Evolutionary conservation across 495 filamentous ascomycete genomes (phyloP).

Genomic region (Eremomyces bilateralis): DNA sequence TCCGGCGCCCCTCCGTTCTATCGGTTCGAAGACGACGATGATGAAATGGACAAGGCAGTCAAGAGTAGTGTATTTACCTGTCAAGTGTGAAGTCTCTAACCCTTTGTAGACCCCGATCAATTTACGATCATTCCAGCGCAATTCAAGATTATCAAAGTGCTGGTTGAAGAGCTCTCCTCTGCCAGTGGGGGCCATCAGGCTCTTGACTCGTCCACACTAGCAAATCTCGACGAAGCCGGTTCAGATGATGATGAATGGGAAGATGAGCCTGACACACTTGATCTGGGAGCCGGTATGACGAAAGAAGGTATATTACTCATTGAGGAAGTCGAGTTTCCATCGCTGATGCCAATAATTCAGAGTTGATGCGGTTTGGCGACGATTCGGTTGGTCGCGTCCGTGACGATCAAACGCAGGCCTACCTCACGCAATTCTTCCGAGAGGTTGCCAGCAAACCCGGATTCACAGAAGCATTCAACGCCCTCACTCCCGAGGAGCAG

Average conservation of each 20-base stretch:
- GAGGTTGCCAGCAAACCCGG: conserved; percentile 37
- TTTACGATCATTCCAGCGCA: conserved; percentile 75
- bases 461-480: conserved; percentile 52
- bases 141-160: conserved; percentile 88
- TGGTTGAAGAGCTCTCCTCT: conserved; percentile 68
- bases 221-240: conserved; percentile 22
- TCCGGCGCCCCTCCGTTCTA: neutral
- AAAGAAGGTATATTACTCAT: conserved; percentile 9
- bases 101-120: conserved; percentile 48
- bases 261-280: conserved; percentile 53
- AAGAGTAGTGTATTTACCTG: no score
- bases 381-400: conserved; percentile 37
- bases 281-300: conserved; percentile 30
- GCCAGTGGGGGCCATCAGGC: conserved; percentile 21
- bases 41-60: no score
- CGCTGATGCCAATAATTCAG: conserved; percentile 16
- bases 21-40: no score
- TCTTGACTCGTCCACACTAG: conserved; percentile 18
- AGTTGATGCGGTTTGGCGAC: conserved; percentile 57
- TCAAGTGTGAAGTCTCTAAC: neutral
- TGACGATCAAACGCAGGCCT: conserved; percentile 86
- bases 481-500: conserved; percentile 53
- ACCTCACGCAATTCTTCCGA: conserved; percentile 64
- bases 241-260: conserved; percentile 67
- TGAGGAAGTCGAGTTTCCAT: neutral